Evolutionary conservation across 768 basidiomycete genomes (phyloP), one percentile per base, ranked within the genome.

Genomic region (Leucocoprinus leucothites): DNA sequence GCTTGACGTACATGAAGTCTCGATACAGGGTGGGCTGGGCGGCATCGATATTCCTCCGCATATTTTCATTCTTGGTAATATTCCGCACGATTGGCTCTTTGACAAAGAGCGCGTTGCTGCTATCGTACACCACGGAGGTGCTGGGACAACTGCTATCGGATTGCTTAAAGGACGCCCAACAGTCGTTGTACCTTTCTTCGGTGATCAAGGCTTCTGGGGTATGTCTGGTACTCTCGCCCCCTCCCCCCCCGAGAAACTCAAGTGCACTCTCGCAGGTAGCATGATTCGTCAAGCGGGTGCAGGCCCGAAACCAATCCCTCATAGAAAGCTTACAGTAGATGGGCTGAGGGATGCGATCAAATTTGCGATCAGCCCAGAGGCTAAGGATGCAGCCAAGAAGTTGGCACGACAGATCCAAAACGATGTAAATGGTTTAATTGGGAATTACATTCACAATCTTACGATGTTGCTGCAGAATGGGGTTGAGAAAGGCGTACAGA

Each of bases 71-170:
- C 73, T 85, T n/a, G 83, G 77, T 61, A 84, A 82, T 58, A 76
- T 85, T 5, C 85, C 85, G 0, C 84, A 86, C 63, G 85, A 87
- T 63, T 87, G 85, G 85, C 72, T 87, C 3, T 87, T 86, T 59
- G 76, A 75, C 31, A 65, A 81, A 1, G 71, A 68, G 0, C 72
- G 80, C 14, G 84, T 85, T 1, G 64, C 77, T 9, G 82, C 82
- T 0, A 82, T 87, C 1, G 79, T 82, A 7, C 84, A 85, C 64
- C 84, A 81, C 63, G 85, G 84, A 1, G 84, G 84, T 2, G 85
- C 85, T 7, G 85, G 85, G 0, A 87, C 85, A 0, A 85, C 82
- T 8, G 83, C 85, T 0, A 79, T 82, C 28, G 85, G 84, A 0
- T 68, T 87, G 5, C 69, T 79, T 2, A 80, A 82, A 57, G 83